A percentile compares a stretch with the other conserved stretches of the same genome.
phyloP scores from a whole-genome alignment of 495 filamentous ascomycete genomes.

The Aspergillus nidulans region DNA sequence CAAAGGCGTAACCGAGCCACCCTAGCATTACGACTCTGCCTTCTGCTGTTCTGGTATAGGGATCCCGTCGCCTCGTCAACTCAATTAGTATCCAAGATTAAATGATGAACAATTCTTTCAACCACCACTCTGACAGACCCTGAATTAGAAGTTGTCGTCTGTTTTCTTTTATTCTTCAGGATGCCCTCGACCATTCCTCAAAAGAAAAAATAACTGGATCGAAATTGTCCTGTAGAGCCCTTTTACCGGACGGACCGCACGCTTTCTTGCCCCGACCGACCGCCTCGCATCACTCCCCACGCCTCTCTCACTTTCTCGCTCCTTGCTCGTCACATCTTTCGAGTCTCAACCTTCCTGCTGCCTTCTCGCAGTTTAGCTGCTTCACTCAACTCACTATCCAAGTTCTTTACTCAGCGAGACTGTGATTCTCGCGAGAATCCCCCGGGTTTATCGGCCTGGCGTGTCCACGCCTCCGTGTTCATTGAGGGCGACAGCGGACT shows the following conservation, averaged over 20 bases:
- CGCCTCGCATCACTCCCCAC: constrained; percentile 22
- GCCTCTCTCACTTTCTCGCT: constrained; percentile 14
- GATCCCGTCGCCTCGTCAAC: background rate
- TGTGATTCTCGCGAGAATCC: constrained; percentile 16
- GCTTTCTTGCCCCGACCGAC: constrained; percentile 21
- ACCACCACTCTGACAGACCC: background rate
- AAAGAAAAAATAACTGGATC: background rate
- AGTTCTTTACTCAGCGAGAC: background rate
- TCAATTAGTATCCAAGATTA: background rate
- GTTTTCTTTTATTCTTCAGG: background rate
- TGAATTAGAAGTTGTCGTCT: background rate
- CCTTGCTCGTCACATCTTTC: constrained; percentile 10
- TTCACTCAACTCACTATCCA: background rate
- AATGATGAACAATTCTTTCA: background rate
- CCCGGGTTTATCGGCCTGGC: constrained; percentile 19
- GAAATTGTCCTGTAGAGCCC: background rate
- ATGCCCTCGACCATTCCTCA: constrained; percentile 2
- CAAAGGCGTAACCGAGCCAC: constrained; percentile 13
- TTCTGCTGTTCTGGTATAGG: constrained; percentile 5
- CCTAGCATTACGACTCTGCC: background rate
- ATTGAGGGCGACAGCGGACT: constrained; percentile 14
- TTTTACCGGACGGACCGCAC: constrained; percentile 4
- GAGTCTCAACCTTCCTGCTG: background rate
- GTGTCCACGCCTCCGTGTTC: constrained; percentile 17
- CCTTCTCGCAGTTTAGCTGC: background rate